Conservation (phyloP, 1,284 basidiomycete genomes). For the Moniliella sp. region DNA sequence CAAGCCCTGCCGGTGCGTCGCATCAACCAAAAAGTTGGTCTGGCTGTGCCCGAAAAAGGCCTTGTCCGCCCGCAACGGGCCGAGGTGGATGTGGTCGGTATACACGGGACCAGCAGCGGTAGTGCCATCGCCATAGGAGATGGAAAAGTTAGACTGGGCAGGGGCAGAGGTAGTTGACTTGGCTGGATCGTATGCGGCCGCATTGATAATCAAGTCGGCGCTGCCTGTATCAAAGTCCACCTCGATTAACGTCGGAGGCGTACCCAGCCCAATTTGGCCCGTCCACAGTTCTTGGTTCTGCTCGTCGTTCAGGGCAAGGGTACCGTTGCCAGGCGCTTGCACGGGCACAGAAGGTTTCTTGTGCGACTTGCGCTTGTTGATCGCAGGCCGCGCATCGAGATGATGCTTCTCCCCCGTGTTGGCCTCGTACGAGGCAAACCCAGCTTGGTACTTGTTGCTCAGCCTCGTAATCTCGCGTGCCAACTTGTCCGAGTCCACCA, state of each 20-base stretch:
- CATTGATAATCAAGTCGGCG: constrained; percentile 23
- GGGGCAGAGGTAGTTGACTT: constrained; percentile 1
- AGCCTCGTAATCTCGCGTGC: no score
- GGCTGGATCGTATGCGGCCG: constrained; percentile 7
- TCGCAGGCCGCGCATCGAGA: no score
- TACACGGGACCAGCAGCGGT: constrained; percentile 1
- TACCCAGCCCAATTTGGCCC: constrained; percentile 1
- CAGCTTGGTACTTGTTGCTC: no score
- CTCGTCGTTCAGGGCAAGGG: constrained; percentile 1
- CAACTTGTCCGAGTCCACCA: no score
- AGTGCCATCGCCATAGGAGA: constrained; percentile 4
- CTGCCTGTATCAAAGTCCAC: background rate
- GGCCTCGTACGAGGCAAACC: no score
- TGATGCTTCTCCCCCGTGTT: no score
- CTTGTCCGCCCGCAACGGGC: constrained; percentile 1
- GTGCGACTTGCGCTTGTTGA: no score
- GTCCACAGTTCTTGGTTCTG: constrained; percentile 2
- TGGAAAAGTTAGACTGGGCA: constrained; percentile 1
- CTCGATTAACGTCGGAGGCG: constrained; percentile 1
- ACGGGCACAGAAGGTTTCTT: no score
- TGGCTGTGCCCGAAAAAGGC: no score
- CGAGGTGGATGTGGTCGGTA: constrained; percentile 2
- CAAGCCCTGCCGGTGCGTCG: background rate
- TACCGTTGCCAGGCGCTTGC: no score
- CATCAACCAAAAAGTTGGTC: constrained; percentile 1